Evolutionary conservation across 2,329 filamentous ascomycete genomes (phyloP), one percentile per base, ranked within the genome.

Genomic region (Dothistroma septosporum): DNA sequence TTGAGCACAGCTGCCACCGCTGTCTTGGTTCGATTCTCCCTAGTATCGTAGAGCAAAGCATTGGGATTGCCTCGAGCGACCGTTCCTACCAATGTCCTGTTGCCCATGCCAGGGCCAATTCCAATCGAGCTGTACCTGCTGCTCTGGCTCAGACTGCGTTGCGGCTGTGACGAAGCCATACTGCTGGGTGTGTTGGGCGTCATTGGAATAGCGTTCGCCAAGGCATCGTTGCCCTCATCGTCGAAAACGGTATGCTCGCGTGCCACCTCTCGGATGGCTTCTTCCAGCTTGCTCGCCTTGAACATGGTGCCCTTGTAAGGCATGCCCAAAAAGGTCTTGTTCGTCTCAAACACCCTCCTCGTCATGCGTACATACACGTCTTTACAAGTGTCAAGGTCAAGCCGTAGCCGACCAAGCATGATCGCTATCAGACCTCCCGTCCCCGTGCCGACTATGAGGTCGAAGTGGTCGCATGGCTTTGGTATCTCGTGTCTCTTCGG

Each of bases 381-480:
- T 78, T 97, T 99, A 84, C 94, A 97, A 0, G 92, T 96, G 76
- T 97, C 93, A 37, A 99, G 82, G 70, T 97, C 92, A 67, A 99
- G 85, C 53, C 94, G 88, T 69, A 99, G 78, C 58, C 94, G 85
- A 11, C 94, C 94, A 22, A 99, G 84, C 74, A 76, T 76, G 53
- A 76, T 70, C n/a, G 94, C 94, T 68, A 99, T 97, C 64, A 99
- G 79, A 3, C 94, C 94, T 70, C 94, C 94, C 0, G 94, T 99
- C 64, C 94, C 94, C 24, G 92, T 97, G 61, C 94, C 94, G 58
- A 91, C 89, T 66, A 99, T 99, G 55, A 99, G 84, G 78, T 99
- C 94, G 78, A 99, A 99, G 76, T 97, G 92, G 67, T 99, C 94
- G 85, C 92, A 96, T 72, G 94, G 94, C 71, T 96, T 97, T 14